phyloP scores from a whole-genome alignment of 805 yeast genomes.

The Priceomyces melissophilus region DNA sequence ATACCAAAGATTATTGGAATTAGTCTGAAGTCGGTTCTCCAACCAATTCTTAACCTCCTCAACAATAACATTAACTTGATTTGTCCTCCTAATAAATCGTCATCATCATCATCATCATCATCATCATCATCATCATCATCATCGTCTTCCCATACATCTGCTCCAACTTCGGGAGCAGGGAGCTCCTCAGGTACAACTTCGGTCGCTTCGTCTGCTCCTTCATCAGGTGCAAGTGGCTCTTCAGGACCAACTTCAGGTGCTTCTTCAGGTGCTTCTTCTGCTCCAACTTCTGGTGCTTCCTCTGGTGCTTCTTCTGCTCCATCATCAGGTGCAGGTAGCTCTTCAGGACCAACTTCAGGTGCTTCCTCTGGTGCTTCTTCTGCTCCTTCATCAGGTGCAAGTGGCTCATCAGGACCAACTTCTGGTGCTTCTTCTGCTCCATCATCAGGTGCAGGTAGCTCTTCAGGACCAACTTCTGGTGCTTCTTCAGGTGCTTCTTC shows the following conservation, averaged over 20 bases:
- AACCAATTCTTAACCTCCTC: neutral
- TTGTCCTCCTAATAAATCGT: neutral
- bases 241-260: no score
- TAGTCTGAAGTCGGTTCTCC: neutral
- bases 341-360: no score
- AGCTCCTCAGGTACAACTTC: neutral
- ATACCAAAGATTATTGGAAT: neutral
- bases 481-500: slow-evolving; percentile 2
- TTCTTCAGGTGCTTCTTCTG: neutral
- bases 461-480: neutral
- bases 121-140: neutral
- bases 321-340: slow-evolving; percentile 1
- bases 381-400: slow-evolving; percentile 2
- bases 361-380: neutral
- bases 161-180: slow-evolving; percentile 3
- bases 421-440: slow-evolving; percentile 4
- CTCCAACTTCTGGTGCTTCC: no score
- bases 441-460: slow-evolving; percentile 1
- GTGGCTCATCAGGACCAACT: neutral
- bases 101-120: neutral
- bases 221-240: neutral
- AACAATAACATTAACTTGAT: neutral
- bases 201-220: slow-evolving; percentile 2
- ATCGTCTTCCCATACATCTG: neutral
- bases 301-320: neutral